Conservation (phyloP, 2,329 filamentous ascomycete species). For the Ophiostoma angusticollis region DNA sequence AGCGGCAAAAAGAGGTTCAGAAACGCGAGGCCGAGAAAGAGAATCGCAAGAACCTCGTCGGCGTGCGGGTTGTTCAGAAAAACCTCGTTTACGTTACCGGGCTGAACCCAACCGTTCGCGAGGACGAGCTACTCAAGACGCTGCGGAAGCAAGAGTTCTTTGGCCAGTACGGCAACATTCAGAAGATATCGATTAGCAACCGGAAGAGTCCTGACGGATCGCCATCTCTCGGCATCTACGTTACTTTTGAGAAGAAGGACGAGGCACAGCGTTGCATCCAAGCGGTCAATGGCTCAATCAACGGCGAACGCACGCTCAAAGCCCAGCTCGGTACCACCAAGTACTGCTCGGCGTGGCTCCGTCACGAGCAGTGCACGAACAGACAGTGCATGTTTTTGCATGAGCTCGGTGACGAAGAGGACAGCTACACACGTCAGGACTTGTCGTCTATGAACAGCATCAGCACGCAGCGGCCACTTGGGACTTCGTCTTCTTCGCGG, state of each 20-base stretch:
- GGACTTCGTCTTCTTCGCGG: conserved; percentile 38
- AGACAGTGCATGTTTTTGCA: conserved; percentile 97
- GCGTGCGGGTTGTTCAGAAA: conserved; percentile 92
- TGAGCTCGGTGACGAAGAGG: conserved; percentile 94
- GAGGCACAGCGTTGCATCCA: conserved; percentile 84
- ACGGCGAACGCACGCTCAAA: conserved; percentile 74
- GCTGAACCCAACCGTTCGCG: conserved; percentile 77
- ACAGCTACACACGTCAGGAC: conserved; percentile 90
- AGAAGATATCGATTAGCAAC: conserved; percentile 98
- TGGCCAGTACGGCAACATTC: conserved; percentile 94
- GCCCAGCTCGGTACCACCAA: conserved; percentile 83
- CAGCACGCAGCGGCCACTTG: conserved; percentile 59
- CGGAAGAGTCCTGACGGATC: conserved; percentile 65
- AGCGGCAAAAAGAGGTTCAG: conserved; percentile 86
- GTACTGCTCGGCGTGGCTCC: conserved; percentile 93
- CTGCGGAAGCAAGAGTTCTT: conserved; percentile 88
- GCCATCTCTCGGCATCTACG: conserved; percentile 89
- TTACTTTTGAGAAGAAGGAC: conserved; percentile 88
- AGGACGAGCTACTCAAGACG: conserved; percentile 84
- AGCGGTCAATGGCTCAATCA: conserved; percentile 83
- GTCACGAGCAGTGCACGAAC: conserved; percentile 89
- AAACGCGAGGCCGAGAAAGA: conserved; percentile 94
- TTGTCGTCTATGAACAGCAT: conserved; percentile 89
- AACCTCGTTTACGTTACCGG: conserved; percentile 98
- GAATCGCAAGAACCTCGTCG: conserved; percentile 89